phyloP scores from a whole-genome alignment of 805 yeast species.

The Kregervanrija pseudodelftensis region DNA sequence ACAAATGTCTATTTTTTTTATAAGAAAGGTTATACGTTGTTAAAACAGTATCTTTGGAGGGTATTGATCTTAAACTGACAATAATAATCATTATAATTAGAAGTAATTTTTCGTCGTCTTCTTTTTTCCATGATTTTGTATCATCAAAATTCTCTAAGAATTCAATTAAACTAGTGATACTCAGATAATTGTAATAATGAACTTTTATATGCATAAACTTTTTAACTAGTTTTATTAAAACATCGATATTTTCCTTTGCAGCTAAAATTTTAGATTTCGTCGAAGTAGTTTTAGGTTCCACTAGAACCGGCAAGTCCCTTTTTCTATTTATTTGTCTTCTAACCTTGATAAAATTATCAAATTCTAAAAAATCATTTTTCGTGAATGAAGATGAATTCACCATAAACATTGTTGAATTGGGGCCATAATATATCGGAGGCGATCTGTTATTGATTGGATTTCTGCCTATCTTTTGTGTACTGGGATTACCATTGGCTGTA shows the following conservation, averaged over 20 bases:
- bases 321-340: constrained; percentile 25
- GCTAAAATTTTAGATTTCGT: constrained; percentile 4
- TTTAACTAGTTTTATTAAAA: constrained; percentile 31
- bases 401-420: constrained; percentile 43
- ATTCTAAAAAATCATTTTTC: constrained; percentile 20
- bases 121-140: constrained; percentile 39
- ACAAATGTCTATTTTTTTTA: constrained; percentile 19
- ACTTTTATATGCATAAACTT: constrained; percentile 35
- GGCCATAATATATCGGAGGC: constrained; percentile 43
- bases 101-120: constrained; percentile 32
- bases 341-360: constrained; percentile 23
- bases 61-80: constrained; percentile 30
- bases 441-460: too few relatives aligned
- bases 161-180: constrained; percentile 25
- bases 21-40: constrained; percentile 18
- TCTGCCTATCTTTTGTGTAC: too few relatives aligned
- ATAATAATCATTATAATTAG: constrained; percentile 38
- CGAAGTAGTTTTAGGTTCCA: constrained; percentile 4
- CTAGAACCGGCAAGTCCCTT: constrained; percentile 21
- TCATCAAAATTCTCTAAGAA: constrained; percentile 32
- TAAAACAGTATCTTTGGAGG: constrained; percentile 20
- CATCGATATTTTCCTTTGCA: constrained; percentile 25
- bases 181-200: constrained; percentile 35
- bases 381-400: constrained; percentile 29
- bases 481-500: too few relatives aligned